Conservation (phyloP, 306 rosid species). For the Styphnolobium japonicum region DNA sequence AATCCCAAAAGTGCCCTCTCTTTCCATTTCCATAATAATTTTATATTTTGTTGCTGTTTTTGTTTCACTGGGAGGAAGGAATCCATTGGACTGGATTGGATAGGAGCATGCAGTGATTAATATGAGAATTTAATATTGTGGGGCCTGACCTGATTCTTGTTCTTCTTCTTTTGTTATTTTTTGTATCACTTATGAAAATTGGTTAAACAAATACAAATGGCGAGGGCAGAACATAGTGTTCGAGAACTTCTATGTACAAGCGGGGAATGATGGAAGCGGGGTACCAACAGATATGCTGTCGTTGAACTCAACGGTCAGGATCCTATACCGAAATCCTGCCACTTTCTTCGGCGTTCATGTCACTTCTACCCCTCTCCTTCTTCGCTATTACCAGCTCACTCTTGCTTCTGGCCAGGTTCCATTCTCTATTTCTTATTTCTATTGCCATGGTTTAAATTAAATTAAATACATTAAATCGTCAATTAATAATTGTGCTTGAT, state of each 20-base stretch:
- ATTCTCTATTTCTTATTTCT: not conserved
- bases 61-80: not conserved
- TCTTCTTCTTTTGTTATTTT: not conserved
- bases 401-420: conserved; percentile 80
- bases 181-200: not conserved
- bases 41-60: not conserved
- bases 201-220: not conserved
- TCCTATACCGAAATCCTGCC: conserved; percentile 63
- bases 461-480: no score
- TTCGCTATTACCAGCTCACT: conserved; percentile 61
- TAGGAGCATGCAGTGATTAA: not conserved
- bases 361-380: conserved; percentile 66
- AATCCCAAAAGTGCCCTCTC: not conserved
- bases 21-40: no score
- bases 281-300: conserved; percentile 84
- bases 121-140: not conserved
- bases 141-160: not conserved
- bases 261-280: conserved; percentile 72
- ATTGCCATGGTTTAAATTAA: no score
- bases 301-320: conserved; percentile 81
- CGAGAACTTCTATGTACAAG: conserved; percentile 66
- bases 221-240: conserved; percentile 59
- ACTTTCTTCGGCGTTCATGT: conserved; percentile 92
- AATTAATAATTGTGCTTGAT: no score
- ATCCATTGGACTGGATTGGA: not conserved